phyloP scores from a whole-genome alignment of 192 early-diverging fungal genomes.

The Funneliformis mosseae region DNA sequence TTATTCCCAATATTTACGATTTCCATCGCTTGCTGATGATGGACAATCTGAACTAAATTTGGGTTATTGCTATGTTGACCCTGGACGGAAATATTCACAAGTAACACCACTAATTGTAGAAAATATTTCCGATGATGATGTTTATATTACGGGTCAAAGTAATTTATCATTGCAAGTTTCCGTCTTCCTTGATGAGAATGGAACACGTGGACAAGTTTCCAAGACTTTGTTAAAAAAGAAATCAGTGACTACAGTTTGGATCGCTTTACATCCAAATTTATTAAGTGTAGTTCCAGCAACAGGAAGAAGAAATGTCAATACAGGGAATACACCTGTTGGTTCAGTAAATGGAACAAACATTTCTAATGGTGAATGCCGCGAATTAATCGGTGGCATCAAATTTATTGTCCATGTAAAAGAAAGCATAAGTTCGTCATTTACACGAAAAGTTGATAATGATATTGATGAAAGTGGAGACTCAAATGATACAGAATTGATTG shows the following conservation, averaged over 20 bases:
- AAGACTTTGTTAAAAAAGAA: constrained; percentile 54
- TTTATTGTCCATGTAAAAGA: constrained; percentile 67
- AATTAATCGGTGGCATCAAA: constrained; percentile 79
- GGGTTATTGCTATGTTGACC: constrained; percentile 81
- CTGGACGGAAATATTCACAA: constrained; percentile 71
- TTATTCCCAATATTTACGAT: constrained; percentile 58
- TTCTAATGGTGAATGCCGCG: constrained; percentile 56
- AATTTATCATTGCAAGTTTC: constrained; percentile 81
- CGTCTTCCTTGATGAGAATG: constrained; percentile 68
- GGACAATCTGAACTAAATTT: constrained; percentile 67
- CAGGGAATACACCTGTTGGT: constrained; percentile 7
- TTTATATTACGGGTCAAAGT: constrained; percentile 73
- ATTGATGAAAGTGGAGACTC: neutral
- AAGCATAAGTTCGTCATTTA: neutral
- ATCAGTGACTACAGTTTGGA: constrained; percentile 64
- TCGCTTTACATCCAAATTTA: constrained; percentile 76
- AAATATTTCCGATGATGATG: constrained; percentile 68
- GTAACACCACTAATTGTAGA: constrained; percentile 68
- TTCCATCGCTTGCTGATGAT: constrained; percentile 63
- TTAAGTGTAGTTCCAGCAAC: constrained; percentile 44
- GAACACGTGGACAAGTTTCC: constrained; percentile 53
- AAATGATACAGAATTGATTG: constrained; percentile 43
- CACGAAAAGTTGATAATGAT: neutral
- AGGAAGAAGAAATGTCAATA: constrained; percentile 31
- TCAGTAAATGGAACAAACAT: constrained; percentile 13